These are phyloP conservation scores for Leccinum rimulosum DNA, from an alignment of 768 basidiomycete species.

Conservation along the genomic window DNA sequence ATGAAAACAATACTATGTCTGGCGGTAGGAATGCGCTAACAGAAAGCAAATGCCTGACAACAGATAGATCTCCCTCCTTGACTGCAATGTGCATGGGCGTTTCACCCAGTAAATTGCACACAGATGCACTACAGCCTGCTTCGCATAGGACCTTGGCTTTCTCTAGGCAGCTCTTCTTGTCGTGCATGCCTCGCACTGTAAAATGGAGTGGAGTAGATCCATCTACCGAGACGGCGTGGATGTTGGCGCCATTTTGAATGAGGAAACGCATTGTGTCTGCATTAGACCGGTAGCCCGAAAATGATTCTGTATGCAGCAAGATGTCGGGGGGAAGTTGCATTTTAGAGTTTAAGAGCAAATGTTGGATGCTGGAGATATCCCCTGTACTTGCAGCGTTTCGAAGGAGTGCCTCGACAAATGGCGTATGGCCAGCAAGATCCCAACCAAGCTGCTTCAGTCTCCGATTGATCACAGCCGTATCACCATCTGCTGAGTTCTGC, in stretches of 20 bases:
- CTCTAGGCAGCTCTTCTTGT: not conserved
- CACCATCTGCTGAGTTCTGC: not conserved
- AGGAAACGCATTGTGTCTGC: too few relatives aligned
- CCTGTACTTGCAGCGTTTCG: rapidly evolving
- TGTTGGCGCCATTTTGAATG: too few relatives aligned
- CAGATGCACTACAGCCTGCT: not conserved
- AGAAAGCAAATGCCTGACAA: not conserved
- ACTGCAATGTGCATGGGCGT: not conserved
- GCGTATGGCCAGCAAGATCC: not conserved
- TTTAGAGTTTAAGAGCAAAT: not conserved
- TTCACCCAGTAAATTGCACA: not conserved
- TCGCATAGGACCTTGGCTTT: not conserved
- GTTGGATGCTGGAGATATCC: not conserved
- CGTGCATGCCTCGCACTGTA: not conserved
- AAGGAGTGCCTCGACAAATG: not conserved
- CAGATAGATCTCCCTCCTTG: not conserved
- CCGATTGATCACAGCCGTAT: not conserved
- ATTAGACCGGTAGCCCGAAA: not conserved
- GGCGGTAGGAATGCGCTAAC: not conserved
- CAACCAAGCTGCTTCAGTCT: not conserved
- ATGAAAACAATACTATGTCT: not conserved
- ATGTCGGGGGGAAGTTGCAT: too few relatives aligned
- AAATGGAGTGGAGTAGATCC: not conserved
- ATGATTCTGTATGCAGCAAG: not conserved
- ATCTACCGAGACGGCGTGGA: not conserved